Evolutionary conservation across 345 rosid species (phyloP), one percentile per base, ranked within the genome.

Genomic region (Eutrema japonicum): DNA sequence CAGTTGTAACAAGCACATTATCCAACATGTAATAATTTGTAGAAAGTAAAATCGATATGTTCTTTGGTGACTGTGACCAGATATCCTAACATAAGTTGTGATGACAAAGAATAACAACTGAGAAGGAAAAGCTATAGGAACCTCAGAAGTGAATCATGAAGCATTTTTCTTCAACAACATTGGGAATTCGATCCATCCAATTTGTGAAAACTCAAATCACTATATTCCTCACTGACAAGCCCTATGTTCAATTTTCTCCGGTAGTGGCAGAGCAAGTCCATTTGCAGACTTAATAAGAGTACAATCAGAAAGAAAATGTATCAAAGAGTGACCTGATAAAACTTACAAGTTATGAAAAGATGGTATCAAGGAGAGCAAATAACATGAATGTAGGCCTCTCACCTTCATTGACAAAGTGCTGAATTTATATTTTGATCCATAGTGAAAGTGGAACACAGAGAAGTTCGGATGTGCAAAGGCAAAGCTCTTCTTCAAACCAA

Each of bases 1-100:
- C 98, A 82, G 92, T 91, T 75, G 93, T 97, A 72, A 94, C 96
- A 85, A 94, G 98, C 68, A 91, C 89, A 96, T 91, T 86, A 62
- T 26, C 29, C 64, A 60, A 61, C 46, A 12, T 4, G 37, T 14
- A 47, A 37, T 27, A 41, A 0, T 13, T 48, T 38, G 8, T 8
- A 22, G 43, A 29, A 66, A 18, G 16, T 41, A 1, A 32, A 54
- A 46, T 64, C 0, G 22, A 22, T 22, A 10, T 73, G 42, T 55
- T 42, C 26, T 45, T 60, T 49, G 22, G n/a, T 61, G 33, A 51
- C 53, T 2, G 35, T 32, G 35, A 3, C 35, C 35, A 32, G 35
- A 22, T 22, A 22, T 22, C 22, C 1, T 48, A 62, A 40, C 43
- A 42, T 7, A 33, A 35, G 26, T 6, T 51, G 57, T n/a, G 55